A percentile compares a stretch with the other conserved stretches of the same genome.
Evolutionary conservation across 2,329 filamentous ascomycete genomes (phyloP).

Genomic region (Colletotrichum neosansevieriae): DNA sequence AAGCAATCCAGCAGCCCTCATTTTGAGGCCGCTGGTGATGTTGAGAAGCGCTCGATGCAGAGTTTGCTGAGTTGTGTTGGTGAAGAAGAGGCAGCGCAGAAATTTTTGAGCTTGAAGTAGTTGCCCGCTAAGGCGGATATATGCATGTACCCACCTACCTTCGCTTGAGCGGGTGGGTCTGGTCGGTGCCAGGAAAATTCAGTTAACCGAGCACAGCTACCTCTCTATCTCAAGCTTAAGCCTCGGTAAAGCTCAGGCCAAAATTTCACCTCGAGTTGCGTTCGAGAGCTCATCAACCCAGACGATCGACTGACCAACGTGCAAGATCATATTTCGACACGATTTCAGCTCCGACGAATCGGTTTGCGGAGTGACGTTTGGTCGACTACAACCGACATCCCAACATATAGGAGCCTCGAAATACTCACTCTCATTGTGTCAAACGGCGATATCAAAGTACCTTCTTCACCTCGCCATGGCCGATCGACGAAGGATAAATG

Average conservation of each 20-base stretch:
- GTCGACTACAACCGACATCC: no score
- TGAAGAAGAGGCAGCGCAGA: slow-evolving; percentile 1
- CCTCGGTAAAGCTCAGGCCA: neutral
- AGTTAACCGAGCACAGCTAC: neutral
- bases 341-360: neutral
- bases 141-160: slow-evolving; percentile 11
- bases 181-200: neutral
- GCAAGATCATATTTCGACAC: neutral
- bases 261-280: neutral
- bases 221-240: neutral
- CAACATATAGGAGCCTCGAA: no score
- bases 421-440: neutral
- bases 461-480: slow-evolving; percentile 64
- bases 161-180: neutral
- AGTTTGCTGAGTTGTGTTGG: neutral
- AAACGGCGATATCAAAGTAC: neutral
- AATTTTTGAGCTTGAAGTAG: slow-evolving; percentile 42
- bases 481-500: slow-evolving; percentile 91
- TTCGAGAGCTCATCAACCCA: no score
- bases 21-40: neutral
- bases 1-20: no score
- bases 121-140: slow-evolving; percentile 16
- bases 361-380: no score
- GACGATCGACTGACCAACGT: neutral
- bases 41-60: neutral